Conservation (phyloP, 139 green algal species). For the Closterium sp. region DNA sequence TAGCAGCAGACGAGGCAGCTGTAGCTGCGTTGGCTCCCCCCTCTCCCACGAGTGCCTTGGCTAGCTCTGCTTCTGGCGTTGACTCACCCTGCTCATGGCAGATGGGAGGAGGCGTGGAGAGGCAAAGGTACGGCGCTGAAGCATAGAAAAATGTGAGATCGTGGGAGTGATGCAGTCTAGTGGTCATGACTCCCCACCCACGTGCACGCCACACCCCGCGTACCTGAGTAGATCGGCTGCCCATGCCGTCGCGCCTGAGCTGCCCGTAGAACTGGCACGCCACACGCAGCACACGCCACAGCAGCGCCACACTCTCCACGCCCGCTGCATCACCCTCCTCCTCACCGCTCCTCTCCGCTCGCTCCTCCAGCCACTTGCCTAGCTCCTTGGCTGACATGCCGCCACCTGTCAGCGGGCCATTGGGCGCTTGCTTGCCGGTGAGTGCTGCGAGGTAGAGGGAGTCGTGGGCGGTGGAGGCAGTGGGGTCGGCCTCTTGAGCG, state of each 20-base stretch:
- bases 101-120: not conserved
- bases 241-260: not conserved
- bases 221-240: not conserved
- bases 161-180: too few relatives aligned
- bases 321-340: not conserved
- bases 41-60: slow-evolving; percentile 16
- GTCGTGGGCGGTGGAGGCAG: not conserved
- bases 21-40: not conserved
- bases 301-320: slow-evolving; percentile 10
- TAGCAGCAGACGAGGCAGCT: not conserved
- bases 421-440: slow-evolving; percentile 13
- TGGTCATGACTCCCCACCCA: not conserved
- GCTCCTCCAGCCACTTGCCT: slow-evolving; percentile 47
- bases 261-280: slow-evolving; percentile 44
- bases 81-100: slow-evolving; percentile 20
- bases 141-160: not conserved
- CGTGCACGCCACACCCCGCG: not conserved
- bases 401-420: slow-evolving; percentile 11
- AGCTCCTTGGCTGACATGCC: slow-evolving; percentile 40
- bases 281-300: slow-evolving; percentile 33
- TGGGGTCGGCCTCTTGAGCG: not conserved
- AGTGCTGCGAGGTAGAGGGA: slow-evolving; percentile 22
- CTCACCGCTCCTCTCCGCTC: slow-evolving; percentile 10
- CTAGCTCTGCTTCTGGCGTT: slow-evolving; percentile 20
- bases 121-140: not conserved